Base-by-base conservation (phyloP, 768 basidiomycete genomes). In the Suillus spraguei region DNA sequence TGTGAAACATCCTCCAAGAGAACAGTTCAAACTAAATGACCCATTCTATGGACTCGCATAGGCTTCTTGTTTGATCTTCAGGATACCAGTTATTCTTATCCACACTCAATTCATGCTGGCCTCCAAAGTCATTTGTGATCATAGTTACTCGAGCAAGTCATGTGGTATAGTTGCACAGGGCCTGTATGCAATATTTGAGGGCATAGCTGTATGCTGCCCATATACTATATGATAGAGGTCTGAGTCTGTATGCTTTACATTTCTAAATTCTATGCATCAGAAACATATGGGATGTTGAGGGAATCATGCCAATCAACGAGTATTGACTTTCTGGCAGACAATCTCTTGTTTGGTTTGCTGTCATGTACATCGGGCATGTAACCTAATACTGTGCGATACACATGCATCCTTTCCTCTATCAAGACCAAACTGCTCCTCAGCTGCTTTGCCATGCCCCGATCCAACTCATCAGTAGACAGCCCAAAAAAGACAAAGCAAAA, bases 401-500 rank as follows among this genome's bases (percentile, higher is more conserved):
- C n/a, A 46, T 10, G n/a, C 10, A 47, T 47, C 22, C 46, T 47
- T 47, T 47, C 22, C 5, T 47, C 46, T 47, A 47, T 5, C 46
- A 52, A 52, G 32, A 9, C 50, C 8, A 16, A 50, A 50, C 41
- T 42, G 41, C 36, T 38, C 36, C 36, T 38, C 10, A 39, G 5
- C 49, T 50, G 3, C 50, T 52, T 20, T 32, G 3, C 50, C 17
- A 52, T 52, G 50, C 8, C 50, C 28, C 3, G 4, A 9, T 52
- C 50, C 28, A 32, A 52, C 50, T 33, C 50, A 52, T 52, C 50
- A 52, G 50, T 32, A 2, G n/a, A 47, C 46, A 47, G 46, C 28
- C 28, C 50, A 3, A 0, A 52, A 52, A 52, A 52, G 28, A 52
- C 28, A 8, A 32, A 52, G 28, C 28, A 52, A 8, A 50, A 50